Conservation (phyloP, 768 basidiomycete genomes). For the Psilocybe sp. region DNA sequence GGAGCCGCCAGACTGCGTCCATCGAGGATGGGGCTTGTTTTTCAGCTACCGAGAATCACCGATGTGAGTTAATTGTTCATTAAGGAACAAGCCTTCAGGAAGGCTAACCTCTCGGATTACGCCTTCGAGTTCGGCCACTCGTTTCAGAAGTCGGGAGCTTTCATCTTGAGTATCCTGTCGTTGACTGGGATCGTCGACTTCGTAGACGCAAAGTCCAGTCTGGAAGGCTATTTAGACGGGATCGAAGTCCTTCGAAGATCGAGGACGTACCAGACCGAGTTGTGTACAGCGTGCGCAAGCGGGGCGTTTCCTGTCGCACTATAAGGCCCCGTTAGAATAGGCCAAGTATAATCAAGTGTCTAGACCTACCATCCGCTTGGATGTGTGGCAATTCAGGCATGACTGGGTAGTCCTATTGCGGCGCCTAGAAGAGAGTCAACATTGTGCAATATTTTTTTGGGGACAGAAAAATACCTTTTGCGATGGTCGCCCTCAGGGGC, state of each 20-base stretch:
- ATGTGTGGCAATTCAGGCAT: conserved; percentile 71
- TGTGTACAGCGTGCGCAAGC: conserved; percentile 50
- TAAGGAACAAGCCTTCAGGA: conserved; percentile 22
- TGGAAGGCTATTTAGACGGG: conserved; percentile 21
- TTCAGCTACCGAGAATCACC: conserved; percentile 45
- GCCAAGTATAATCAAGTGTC: background rate
- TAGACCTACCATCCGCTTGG: conserved; percentile 63
- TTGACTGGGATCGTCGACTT: conserved; percentile 73
- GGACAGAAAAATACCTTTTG: conserved; percentile 14
- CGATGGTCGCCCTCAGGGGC: conserved; percentile 27
- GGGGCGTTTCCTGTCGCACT: conserved; percentile 51
- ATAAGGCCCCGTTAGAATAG: background rate
- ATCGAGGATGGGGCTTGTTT: conserved; percentile 70
- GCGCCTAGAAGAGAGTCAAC: conserved; percentile 31
- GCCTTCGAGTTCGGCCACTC: conserved; percentile 81
- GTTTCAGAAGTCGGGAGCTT: conserved; percentile 59
- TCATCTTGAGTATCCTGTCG: conserved; percentile 58
- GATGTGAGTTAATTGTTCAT: conserved; percentile 18
- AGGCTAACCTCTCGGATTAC: conserved; percentile 71
- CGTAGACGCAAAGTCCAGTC: conserved; percentile 84
- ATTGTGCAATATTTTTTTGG: background rate
- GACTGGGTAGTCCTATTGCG: conserved; percentile 75
- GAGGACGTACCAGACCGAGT: conserved; percentile 40
- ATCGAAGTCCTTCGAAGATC: background rate
- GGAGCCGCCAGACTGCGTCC: conserved; percentile 46